Evolutionary conservation across 2,329 filamentous ascomycete genomes (phyloP).

Genomic region (Aspergillus viridinutans): DNA sequence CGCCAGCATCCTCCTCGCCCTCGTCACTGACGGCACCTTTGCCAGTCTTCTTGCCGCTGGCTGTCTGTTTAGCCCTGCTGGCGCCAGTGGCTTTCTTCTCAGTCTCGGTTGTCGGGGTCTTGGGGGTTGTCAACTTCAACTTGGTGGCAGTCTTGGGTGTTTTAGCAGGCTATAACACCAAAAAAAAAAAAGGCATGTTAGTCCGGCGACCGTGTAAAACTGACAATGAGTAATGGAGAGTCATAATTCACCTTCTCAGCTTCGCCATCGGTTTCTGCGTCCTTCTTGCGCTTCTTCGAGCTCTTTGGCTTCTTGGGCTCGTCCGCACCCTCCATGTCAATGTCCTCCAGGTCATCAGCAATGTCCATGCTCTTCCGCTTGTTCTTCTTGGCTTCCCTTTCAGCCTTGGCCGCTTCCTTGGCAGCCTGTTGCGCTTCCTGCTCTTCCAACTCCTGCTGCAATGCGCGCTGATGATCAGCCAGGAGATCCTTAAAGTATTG

Average conservation of each 20-base stretch:
- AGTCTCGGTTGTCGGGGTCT: slow-evolving; percentile 51
- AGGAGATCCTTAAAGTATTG: slow-evolving; percentile 81
- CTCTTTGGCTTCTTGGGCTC: slow-evolving; percentile 51
- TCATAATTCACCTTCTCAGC: slow-evolving; percentile 57
- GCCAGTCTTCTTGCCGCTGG: slow-evolving; percentile 55
- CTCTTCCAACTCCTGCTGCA: slow-evolving; percentile 57
- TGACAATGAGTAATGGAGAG: neutral
- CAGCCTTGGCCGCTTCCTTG: slow-evolving; percentile 51
- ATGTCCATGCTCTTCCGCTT: slow-evolving; percentile 49
- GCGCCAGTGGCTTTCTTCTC: slow-evolving; percentile 47
- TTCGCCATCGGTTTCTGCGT: slow-evolving; percentile 62
- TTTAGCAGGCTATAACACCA: slow-evolving; percentile 51
- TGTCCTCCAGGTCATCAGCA: slow-evolving; percentile 51
- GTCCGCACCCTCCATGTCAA: slow-evolving; percentile 49
- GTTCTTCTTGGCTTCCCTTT: slow-evolving; percentile 46
- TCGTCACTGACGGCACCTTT: slow-evolving; percentile 54
- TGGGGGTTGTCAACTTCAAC: slow-evolving; percentile 52
- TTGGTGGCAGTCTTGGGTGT: slow-evolving; percentile 61
- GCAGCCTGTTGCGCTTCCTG: slow-evolving; percentile 62
- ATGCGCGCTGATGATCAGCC: slow-evolving; percentile 52
- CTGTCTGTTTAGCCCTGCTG: slow-evolving; percentile 53
- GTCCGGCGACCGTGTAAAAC: neutral
- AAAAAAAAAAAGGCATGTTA: slow-evolving; percentile 7
- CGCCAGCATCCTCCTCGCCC: slow-evolving; percentile 57
- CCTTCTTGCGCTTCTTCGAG: slow-evolving; percentile 79